phyloP scores from a whole-genome alignment of 1,284 basidiomycete species.

The Sphagnurus paluster region DNA sequence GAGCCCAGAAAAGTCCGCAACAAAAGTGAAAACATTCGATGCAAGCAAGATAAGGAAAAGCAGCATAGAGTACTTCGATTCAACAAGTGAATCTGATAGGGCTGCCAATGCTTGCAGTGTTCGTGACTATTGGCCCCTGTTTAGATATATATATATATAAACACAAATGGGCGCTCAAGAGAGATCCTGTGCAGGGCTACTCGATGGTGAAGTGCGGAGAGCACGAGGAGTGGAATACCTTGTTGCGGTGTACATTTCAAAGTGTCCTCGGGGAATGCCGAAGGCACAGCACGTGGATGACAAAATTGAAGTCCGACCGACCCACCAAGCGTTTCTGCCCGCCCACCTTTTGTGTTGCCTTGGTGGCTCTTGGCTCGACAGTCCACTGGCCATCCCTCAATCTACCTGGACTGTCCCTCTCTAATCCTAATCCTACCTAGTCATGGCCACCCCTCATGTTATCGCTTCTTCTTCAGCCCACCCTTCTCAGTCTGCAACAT shows the following conservation, averaged over 20 bases:
- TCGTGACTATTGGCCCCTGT: not conserved
- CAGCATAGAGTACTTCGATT: too few relatives aligned
- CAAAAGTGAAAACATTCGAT: not conserved
- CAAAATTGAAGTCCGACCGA: slow-evolving; percentile 24
- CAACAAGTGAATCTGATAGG: not conserved
- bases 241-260: not conserved
- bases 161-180: too few relatives aligned
- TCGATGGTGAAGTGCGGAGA: not conserved
- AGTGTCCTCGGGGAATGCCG: slow-evolving; percentile 13
- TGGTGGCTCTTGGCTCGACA: slow-evolving; percentile 18
- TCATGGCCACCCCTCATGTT: slow-evolving; percentile 76
- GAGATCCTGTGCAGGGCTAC: not conserved
- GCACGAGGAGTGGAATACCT: not conserved
- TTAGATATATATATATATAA: too few relatives aligned
- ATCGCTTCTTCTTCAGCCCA: slow-evolving; percentile 70
- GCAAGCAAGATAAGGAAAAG: too few relatives aligned
- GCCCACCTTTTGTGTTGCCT: slow-evolving; percentile 13
- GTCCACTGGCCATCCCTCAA: slow-evolving; percentile 11
- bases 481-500: slow-evolving; percentile 55
- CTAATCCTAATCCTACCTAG: slow-evolving; percentile 5
- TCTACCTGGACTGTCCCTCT: slow-evolving; percentile 23
- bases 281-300: slow-evolving; percentile 14
- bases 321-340: slow-evolving; percentile 1
- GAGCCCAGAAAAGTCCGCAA: too few relatives aligned
- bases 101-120: not conserved